These are phyloP conservation scores for Mycena galericulata DNA, from an alignment of 768 basidiomycete genomes.

Conservation along the genomic window DNA sequence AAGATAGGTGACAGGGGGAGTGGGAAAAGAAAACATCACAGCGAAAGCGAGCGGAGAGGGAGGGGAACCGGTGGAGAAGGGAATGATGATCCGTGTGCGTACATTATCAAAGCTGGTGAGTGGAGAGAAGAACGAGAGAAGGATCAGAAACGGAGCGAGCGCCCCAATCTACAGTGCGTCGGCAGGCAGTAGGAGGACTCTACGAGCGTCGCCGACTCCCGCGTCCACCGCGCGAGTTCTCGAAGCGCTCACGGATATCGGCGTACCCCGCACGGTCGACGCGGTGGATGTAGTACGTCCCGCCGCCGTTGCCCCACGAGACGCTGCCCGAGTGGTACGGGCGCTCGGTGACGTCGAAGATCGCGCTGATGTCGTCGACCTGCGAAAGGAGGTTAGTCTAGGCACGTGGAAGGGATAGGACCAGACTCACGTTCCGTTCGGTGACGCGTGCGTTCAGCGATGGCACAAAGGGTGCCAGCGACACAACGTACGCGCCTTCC, in stretches of 20 bases:
- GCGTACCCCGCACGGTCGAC: conserved; percentile 82
- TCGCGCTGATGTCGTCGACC: conserved; percentile 85
- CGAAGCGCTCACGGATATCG: conserved; percentile 66
- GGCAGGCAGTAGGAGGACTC: not conserved
- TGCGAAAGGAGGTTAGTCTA: conserved; percentile 40
- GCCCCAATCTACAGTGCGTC: not conserved
- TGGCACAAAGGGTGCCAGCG: conserved; percentile 87
- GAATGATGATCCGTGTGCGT: conserved; percentile 10
- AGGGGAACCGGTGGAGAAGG: not conserved
- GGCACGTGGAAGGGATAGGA: not conserved
- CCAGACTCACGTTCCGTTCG: conserved; percentile 80
- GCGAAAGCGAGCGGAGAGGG: not conserved
- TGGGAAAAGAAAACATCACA: conserved; percentile 2
- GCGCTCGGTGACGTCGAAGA: conserved; percentile 81
- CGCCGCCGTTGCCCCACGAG: conserved; percentile 82
- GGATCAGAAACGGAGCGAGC: not conserved
- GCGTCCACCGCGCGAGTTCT: conserved; percentile 55
- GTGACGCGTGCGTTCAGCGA: conserved; percentile 80
- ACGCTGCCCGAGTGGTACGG: conserved; percentile 80
- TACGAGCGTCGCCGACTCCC: conserved; percentile 30
- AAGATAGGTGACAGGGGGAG: too few relatives aligned
- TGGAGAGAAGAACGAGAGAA: not conserved
- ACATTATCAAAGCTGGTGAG: conserved; percentile 19
- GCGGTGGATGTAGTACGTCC: conserved; percentile 80
- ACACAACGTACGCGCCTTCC: conserved; percentile 91